phyloP scores from a whole-genome alignment of 2,329 filamentous ascomycete genomes.

The Penicillium verrucosum region DNA sequence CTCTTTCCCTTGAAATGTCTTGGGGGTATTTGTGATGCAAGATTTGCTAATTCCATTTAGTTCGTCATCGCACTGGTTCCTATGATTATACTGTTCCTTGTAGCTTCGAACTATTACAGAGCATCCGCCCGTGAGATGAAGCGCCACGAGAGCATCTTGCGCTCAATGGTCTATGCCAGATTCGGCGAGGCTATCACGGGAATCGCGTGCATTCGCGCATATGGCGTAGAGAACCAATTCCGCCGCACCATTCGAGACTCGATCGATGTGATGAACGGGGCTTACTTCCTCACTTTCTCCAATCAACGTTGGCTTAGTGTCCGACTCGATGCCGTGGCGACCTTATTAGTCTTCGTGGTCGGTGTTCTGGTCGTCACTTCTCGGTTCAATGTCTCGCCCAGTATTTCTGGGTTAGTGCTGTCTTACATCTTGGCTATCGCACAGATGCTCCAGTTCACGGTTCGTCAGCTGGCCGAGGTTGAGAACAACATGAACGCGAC shows the following conservation, averaged over 20 bases:
- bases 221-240: conserved; percentile 77
- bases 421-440: conserved; percentile 92
- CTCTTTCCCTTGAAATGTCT: not conserved
- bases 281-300: conserved; percentile 91
- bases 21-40: not conserved
- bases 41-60: conserved; percentile 20
- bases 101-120: conserved; percentile 83
- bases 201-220: conserved; percentile 81
- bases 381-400: conserved; percentile 78
- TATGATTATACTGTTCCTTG: conserved; percentile 72
- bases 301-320: conserved; percentile 92
- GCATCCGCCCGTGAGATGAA: conserved; percentile 91
- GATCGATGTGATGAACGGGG: conserved; percentile 88
- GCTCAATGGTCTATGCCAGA: conserved; percentile 83
- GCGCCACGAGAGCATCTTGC: conserved; percentile 83
- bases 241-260: conserved; percentile 64
- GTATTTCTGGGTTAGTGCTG: conserved; percentile 80
- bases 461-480: conserved; percentile 89
- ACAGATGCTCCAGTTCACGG: conserved; percentile 93
- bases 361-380: conserved; percentile 90
- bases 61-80: conserved; percentile 69
- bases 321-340: conserved; percentile 80
- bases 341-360: conserved; percentile 77
- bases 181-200: conserved; percentile 80
- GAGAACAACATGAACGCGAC: conserved; percentile 98